phyloP scores from a whole-genome alignment of 306 rosid genomes.

The Biancaea sappan region DNA sequence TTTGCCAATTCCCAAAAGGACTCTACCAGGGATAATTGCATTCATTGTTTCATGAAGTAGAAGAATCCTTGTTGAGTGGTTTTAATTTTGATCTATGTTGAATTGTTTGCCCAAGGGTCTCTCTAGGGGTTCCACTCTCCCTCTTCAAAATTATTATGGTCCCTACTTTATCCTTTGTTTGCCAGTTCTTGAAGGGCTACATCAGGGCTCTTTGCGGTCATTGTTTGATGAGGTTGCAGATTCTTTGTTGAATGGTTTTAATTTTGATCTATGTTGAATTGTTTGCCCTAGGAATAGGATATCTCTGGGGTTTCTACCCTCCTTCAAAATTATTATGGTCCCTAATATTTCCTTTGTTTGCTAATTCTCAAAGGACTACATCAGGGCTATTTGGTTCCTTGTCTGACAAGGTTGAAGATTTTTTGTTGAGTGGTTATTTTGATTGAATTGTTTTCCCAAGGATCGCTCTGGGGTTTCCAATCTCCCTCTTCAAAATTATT shows the following conservation, averaged over 20 bases:
- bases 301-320: not conserved
- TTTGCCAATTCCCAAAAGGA: conserved; percentile 46
- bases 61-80: not conserved
- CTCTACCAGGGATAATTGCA: conserved; percentile 51
- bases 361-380: conserved; percentile 55
- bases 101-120: conserved; percentile 19
- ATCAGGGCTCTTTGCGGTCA: conserved; percentile 47
- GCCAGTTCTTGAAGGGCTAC: conserved; percentile 55
- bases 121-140: not conserved
- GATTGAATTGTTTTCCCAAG: conserved; percentile 3
- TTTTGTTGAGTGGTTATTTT: conserved; percentile 8
- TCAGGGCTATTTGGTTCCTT: conserved; percentile 47
- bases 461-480: not conserved
- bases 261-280: conserved; percentile 5
- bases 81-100: conserved; percentile 16
- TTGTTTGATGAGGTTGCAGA: conserved; percentile 48
- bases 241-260: conserved; percentile 10
- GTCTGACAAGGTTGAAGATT: conserved; percentile 45
- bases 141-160: not conserved
- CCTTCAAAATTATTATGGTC: not conserved
- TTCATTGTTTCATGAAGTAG: conserved; percentile 52
- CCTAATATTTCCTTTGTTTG: not conserved
- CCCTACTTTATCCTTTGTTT: not conserved
- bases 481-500: not conserved
- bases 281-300: conserved; percentile 6